A percentile compares a stretch with the other conserved stretches of the same genome.
Conservation (phyloP, 352 stramenopile genomes). For the Pythium scleroteichum region DNA sequence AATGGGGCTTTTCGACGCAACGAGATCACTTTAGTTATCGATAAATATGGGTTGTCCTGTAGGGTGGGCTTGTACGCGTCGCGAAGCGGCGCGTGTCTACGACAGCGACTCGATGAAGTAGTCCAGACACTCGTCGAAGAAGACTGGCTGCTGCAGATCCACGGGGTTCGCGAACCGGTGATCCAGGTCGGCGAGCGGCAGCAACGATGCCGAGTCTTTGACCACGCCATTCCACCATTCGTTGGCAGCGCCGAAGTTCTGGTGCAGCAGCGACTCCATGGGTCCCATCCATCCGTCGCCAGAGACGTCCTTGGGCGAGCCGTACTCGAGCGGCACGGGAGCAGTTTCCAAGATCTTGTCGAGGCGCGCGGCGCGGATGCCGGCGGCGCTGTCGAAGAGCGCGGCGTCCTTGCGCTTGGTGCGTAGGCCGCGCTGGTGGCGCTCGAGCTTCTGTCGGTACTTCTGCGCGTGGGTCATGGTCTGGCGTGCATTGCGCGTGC, state of each 20-base stretch:
- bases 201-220: slow-evolving; percentile 5
- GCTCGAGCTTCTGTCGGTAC: slow-evolving; percentile 36
- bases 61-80: too few relatives aligned
- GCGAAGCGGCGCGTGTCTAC: slow-evolving; percentile 1
- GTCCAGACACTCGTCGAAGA: slow-evolving; percentile 34
- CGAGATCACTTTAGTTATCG: background rate
- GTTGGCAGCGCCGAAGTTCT: slow-evolving; percentile 2
- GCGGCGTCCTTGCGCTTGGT: slow-evolving; percentile 21
- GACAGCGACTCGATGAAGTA: slow-evolving; percentile 32
- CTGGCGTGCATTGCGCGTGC: slow-evolving; percentile 31
- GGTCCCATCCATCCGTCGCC: slow-evolving; percentile 12
- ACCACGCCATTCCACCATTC: slow-evolving; percentile 9
- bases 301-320: slow-evolving; percentile 26
- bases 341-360: background rate
- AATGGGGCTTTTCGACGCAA: too few relatives aligned
- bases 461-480: slow-evolving; percentile 39
- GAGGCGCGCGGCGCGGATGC: slow-evolving; percentile 1
- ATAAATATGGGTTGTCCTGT: background rate
- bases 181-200: slow-evolving; percentile 27
- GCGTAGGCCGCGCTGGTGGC: slow-evolving; percentile 30
- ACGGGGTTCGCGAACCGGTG: background rate
- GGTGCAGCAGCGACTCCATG: slow-evolving; percentile 17
- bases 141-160: slow-evolving; percentile 15
- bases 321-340: slow-evolving; percentile 21
- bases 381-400: slow-evolving; percentile 12